Conservation (phyloP, 805 yeast species). For the Candida easanensis region DNA sequence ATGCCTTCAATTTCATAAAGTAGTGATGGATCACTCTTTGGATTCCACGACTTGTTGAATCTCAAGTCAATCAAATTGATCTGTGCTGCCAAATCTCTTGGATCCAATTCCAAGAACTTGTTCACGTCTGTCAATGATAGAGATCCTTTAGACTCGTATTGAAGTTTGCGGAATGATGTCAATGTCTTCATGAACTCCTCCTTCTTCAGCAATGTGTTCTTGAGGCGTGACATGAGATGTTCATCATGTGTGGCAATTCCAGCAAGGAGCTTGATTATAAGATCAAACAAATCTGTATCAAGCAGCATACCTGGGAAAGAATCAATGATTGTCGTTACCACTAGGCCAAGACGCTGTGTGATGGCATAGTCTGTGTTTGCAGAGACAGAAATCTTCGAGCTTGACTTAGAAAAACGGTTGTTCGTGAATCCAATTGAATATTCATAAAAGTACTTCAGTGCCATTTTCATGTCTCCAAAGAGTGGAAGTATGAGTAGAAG, state of each 20-base stretch:
- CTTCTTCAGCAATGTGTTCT: constrained; percentile 46
- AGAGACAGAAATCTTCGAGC: constrained; percentile 27
- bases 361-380: constrained; percentile 37
- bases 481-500: constrained; percentile 54
- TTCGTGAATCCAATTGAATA: constrained; percentile 28
- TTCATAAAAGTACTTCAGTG: constrained; percentile 43
- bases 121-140: constrained; percentile 33
- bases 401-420: constrained; percentile 11
- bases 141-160: constrained; percentile 24
- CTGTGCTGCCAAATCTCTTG: constrained; percentile 56
- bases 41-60: constrained; percentile 72
- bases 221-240: constrained; percentile 47
- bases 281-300: constrained; percentile 57
- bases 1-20: constrained; percentile 45
- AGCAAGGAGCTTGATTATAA: constrained; percentile 51
- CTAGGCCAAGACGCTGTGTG: constrained; percentile 48
- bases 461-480: constrained; percentile 44
- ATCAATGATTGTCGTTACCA: constrained; percentile 54
- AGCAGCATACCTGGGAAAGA: constrained; percentile 69
- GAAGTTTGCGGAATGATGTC: constrained; percentile 25
- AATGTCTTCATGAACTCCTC: constrained; percentile 45
- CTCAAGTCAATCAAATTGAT: constrained; percentile 65
- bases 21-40: constrained; percentile 73
- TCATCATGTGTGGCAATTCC: constrained; percentile 47
- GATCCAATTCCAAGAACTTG: constrained; percentile 52